Conservation (phyloP, 164 flowering plant species). For the Magnolia changhungtana region DNA sequence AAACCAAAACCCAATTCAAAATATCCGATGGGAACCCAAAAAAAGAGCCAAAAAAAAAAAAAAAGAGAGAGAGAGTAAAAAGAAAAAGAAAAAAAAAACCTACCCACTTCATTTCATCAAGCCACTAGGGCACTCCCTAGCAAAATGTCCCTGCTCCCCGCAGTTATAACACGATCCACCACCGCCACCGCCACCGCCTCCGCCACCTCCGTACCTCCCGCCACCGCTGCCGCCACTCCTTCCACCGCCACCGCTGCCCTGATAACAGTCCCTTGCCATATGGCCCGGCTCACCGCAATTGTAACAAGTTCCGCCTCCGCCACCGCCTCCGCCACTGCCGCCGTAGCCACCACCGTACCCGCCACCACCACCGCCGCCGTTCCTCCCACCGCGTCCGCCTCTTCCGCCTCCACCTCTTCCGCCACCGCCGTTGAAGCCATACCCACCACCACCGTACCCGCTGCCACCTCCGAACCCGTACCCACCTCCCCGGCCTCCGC, state of each 20-base stretch:
- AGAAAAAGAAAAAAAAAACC: neutral
- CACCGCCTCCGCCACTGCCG: slow-evolving; percentile 7
- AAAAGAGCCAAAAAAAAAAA: neutral
- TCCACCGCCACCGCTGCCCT: slow-evolving; percentile 1
- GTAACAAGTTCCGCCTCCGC: slow-evolving; percentile 19
- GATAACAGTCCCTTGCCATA: slow-evolving; percentile 34
- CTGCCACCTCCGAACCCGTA: slow-evolving; percentile 32
- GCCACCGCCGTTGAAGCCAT: slow-evolving; percentile 33
- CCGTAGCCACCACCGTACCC: slow-evolving; percentile 15
- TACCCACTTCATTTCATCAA: slow-evolving; percentile 11
- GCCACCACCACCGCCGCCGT: slow-evolving; percentile 17
- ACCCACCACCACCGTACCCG: slow-evolving; percentile 25
- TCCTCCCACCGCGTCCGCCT: slow-evolving; percentile 33
- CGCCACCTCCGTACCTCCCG: slow-evolving; percentile 30
- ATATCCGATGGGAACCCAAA: slow-evolving; percentile 6
- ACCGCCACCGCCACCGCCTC: slow-evolving; percentile 20
- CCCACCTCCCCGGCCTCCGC: slow-evolving; percentile 28
- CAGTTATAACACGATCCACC: slow-evolving; percentile 18
- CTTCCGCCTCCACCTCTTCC: slow-evolving; percentile 36
- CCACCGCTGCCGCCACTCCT: slow-evolving; percentile 11
- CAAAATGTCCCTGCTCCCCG: slow-evolving; percentile 23
- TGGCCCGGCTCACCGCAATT: slow-evolving; percentile 33
- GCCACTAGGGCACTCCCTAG: slow-evolving; percentile 20
- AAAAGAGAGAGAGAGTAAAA: neutral
- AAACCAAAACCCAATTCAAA: neutral